Base-by-base conservation (phyloP, 805 yeast genomes). In the Yamadazyma nakazawae region DNA sequence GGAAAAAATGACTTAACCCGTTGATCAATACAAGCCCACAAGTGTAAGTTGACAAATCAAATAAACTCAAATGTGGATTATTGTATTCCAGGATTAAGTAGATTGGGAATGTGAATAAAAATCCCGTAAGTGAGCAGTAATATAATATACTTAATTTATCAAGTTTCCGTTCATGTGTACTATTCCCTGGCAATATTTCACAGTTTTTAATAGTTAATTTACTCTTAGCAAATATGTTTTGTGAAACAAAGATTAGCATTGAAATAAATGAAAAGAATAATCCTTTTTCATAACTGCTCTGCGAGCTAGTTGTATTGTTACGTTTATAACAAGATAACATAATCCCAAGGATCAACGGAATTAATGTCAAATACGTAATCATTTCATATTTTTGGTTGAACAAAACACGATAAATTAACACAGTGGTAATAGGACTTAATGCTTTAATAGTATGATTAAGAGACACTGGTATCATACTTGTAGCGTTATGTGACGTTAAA, bases 391-490 rank as follows among this genome's bases (percentile, higher is more conserved):
- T 66, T 40, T 72, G 77, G 26, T 76, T 71, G 60, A 84, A 85
- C 34, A 84, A 45, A 11, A 82, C 50, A 53, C 86, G 74, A 67
- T 90, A 90, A 37, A 88, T 87, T 26, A 81, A 64, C 11, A 94
- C 97, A 0, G 98, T 92, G 41, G 88, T 79, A 21, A 92, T 72
- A 2, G 99, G 99, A 28, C 96, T 84, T 34, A 92, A 71, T 1
- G 97, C 94, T 68, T 94, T 94, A 56, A 92, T 83, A 8, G 97
- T 90, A 64, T 92, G 97, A 17, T 94, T 97, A 53, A 91, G 69
- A 5, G 97, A 87, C n/a, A 94, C 97, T 0, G 97, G 97, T 43
- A 94, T 88, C 50, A 87, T 65, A 2, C 91, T 79, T 2, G 97
- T 90, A n/a, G 98, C 92, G 60, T 87, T 86, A 62, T 91, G 97